Base-by-base conservation (phyloP, 495 filamentous ascomycete species). In the Neurospora discreta region DNA sequence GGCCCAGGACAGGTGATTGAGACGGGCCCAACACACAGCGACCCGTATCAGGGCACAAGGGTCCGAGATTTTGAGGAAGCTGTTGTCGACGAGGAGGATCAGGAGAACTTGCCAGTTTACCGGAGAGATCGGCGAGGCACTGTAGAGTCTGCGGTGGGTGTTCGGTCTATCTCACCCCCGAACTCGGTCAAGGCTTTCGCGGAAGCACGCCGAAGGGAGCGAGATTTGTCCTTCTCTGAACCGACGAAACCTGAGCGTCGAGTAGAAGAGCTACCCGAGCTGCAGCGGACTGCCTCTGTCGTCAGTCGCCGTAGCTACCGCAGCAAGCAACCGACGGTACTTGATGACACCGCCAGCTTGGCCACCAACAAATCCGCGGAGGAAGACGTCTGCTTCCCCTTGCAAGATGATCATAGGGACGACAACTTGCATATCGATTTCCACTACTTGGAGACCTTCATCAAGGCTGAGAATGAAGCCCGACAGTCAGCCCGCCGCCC, bases 151-250 rank as follows among this genome's bases (percentile, higher is more conserved):
- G 78, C 82, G 1, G 78, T 77, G 1, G 82, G 84, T 68, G 78
- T 87, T 8, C 86, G 92, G 36, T 92, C 92, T 3, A 85, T 87
- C 0, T 99, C 96, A 20, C 94, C 94, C 13, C 94, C 95, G 3
- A 98, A 98, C 79, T 99, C 95, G 3, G 95, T 99, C 33, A 95
- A 98, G 80, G 95, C 95, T 18, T 99, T 99, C 80, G 96, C 95
- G 4, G 93, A 95, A 74, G 88, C 88, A 44, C 84, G 88, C 41
- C 86, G 87, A 26, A 84, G 87, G 15, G 86, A 89, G 72, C 82
- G 84, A 20, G 85, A 85, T n/a, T 76, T 87, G 13, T 89, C 88
- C 18, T 76, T 83, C 69, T 83, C 82, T 1, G 85, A 87, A 33
- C 70, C 72, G 9, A 65, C 52, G 23, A 80, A 76, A 68, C 71